Evolutionary conservation across 1,284 basidiomycete genomes (phyloP).

Genomic region (Microbotryum intermedium): DNA sequence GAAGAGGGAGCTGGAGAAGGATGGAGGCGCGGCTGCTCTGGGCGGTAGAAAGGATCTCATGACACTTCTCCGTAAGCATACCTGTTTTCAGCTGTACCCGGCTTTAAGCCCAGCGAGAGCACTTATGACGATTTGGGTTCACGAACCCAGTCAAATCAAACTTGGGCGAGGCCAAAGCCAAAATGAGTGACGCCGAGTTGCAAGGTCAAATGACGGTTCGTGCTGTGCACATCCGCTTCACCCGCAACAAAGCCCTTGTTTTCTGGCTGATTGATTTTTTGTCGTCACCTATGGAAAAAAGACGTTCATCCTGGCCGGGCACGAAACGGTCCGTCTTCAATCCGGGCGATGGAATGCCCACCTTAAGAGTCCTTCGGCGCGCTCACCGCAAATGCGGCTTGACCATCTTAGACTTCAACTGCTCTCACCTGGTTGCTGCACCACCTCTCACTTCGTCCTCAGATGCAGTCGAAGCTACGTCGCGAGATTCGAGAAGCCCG

Average conservation of each 20-base stretch:
- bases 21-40: conserved; percentile 19
- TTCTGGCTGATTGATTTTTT: too few species aligned
- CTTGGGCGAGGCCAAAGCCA: conserved; percentile 10
- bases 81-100: neutral
- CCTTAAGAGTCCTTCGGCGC: too few species aligned
- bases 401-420: conserved; percentile 45
- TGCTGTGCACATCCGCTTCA: too few species aligned
- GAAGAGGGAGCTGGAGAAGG: conserved; percentile 21
- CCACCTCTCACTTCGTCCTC: conserved; percentile 51
- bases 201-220: conserved; percentile 23
- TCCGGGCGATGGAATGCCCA: too few species aligned
- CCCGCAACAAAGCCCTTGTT: too few species aligned
- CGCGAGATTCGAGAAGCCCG: conserved; percentile 48
- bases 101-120: too few species aligned
- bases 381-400: too few species aligned
- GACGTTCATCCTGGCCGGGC: conserved; percentile 9
- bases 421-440: conserved; percentile 66
- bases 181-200: conserved; percentile 18
- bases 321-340: conserved; percentile 33
- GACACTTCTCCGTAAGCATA: conserved; percentile 29
- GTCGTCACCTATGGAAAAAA: neutral
- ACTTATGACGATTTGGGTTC: too few species aligned
- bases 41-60: conserved; percentile 30
- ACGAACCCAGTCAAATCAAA: conserved; percentile 15
- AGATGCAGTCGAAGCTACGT: conserved; percentile 52